phyloP scores from a whole-genome alignment of 2,329 filamentous ascomycete genomes.

The Amesomyces nigricolor region DNA sequence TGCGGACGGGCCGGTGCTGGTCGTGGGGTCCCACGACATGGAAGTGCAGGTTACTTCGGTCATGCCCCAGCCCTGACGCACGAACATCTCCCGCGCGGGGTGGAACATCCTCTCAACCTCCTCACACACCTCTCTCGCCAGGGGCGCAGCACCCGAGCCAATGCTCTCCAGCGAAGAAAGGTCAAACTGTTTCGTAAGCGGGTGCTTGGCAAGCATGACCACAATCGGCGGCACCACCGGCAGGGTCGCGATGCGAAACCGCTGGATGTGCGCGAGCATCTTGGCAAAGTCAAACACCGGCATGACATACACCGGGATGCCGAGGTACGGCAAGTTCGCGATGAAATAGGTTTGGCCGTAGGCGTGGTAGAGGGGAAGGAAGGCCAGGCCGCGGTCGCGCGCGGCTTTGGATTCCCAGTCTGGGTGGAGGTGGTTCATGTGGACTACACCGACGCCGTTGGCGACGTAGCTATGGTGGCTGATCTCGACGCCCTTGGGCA shows the following conservation, averaged over 20 bases:
- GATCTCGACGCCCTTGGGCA: slow-evolving; percentile 79
- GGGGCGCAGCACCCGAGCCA: slow-evolving; percentile 64
- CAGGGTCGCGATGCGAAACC: slow-evolving; percentile 62
- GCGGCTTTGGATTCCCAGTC: slow-evolving; percentile 41
- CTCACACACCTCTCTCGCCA: slow-evolving; percentile 50
- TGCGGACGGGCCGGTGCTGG: slow-evolving; percentile 34
- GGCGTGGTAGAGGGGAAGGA: slow-evolving; percentile 73
- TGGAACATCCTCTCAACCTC: slow-evolving; percentile 55
- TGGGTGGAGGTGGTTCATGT: slow-evolving; percentile 40
- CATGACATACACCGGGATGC: slow-evolving; percentile 73
- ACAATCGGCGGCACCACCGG: slow-evolving; percentile 69
- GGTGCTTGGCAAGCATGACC: slow-evolving; percentile 66
- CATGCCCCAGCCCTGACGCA: slow-evolving; percentile 79
- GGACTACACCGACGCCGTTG: slow-evolving; percentile 59
- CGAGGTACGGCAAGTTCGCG: slow-evolving; percentile 49
- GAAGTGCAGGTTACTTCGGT: slow-evolving; percentile 72
- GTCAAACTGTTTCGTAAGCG: slow-evolving; percentile 59
- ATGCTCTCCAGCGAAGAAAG: slow-evolving; percentile 58
- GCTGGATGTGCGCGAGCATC: slow-evolving; percentile 63
- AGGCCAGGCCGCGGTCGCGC: slow-evolving; percentile 50
- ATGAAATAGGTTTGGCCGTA: slow-evolving; percentile 68
- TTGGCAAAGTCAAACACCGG: slow-evolving; percentile 67
- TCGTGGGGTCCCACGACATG: slow-evolving; percentile 56
- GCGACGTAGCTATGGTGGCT: slow-evolving; percentile 72
- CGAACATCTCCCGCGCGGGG: slow-evolving; percentile 28